Evolutionary conservation across 139 green algal species (phyloP), one percentile per base, ranked within the genome.

Genomic region (Micractinium sp.): DNA sequence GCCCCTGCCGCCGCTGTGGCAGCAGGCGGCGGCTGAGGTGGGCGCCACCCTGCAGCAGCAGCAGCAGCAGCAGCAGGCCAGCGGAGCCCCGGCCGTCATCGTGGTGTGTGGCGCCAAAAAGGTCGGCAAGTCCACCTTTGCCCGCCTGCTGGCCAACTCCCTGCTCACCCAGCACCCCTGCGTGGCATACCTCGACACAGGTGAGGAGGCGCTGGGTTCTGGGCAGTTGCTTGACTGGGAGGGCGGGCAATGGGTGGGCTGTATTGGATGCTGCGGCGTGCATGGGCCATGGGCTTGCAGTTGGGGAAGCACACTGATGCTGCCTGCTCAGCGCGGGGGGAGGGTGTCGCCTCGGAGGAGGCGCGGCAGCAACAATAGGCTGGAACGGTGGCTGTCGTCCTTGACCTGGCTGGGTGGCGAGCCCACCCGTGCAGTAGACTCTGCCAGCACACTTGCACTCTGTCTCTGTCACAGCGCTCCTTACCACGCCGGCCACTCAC

Each of bases 91-190:
- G 38, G 33, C 80, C 1, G 90, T 97, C 25, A 90, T 96, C 20
- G 93, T 88, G 38, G 92, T 99, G 5, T 88, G 84, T 33, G 97
- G 97, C 36, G 79, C 91, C 80, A 98, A 97, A 90, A 93, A 94
- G 67, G 88, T 88, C 19, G 97, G 97, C 89, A 99, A 99, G 93
- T 98, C 96, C 16, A 96, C 93, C 4, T 90, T 98, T 73, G 92
- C 90, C 0, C 80, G 89, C 20, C 25, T 89, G 16, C 91, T 98
- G 66, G 87, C 95, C 75, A 96, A 95, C 82, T 74, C 38, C 19
- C 85, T 95, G 86, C 92, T 95, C 41, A 90, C 90, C 53, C 56
- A 31, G 9, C 81, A 85, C 69, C 60, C 56, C 9, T 38, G 19
- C 27, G 95, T 98, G 25, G 94, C 90, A 0, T 98, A 94, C 78